phyloP scores from a whole-genome alignment of 306 rosid species.

The Acacia melanoxylon region DNA sequence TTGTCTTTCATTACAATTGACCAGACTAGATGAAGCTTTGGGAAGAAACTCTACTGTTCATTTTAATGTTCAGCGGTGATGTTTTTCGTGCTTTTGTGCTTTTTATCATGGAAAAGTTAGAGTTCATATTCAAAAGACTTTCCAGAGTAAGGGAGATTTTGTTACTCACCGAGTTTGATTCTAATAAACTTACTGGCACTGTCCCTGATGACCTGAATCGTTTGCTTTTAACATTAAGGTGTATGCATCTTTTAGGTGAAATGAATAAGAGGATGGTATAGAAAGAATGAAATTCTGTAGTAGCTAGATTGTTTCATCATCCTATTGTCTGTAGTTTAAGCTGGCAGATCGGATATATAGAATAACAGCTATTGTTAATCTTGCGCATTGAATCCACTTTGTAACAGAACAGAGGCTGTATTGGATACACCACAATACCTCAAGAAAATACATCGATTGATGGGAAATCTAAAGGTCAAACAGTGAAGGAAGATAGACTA shows the following conservation, averaged over 20 bases:
- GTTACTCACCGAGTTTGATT: not conserved
- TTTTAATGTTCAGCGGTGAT: slow-evolving; percentile 49
- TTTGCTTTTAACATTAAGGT: not conserved
- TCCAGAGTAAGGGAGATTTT: slow-evolving; percentile 53
- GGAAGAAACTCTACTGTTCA: slow-evolving; percentile 55
- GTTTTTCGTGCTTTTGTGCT: slow-evolving; percentile 43
- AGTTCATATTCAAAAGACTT: slow-evolving; percentile 31
- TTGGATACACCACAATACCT: slow-evolving; percentile 62
- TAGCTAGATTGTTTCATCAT: not conserved
- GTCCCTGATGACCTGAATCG: not conserved
- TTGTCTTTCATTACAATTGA: slow-evolving; percentile 51
- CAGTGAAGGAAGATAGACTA: slow-evolving; percentile 48
- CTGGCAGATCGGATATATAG: slow-evolving; percentile 21
- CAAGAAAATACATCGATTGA: slow-evolving; percentile 39
- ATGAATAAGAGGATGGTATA: not conserved
- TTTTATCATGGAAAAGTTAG: slow-evolving; percentile 39
- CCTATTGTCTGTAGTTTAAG: slow-evolving; percentile 15
- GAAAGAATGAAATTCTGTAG: not conserved
- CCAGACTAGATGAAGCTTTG: slow-evolving; percentile 53
- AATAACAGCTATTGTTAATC: slow-evolving; percentile 46
- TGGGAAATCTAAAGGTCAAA: slow-evolving; percentile 47
- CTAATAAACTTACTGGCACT: not conserved
- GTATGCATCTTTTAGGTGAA: not conserved
- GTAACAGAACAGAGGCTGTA: slow-evolving; percentile 94
- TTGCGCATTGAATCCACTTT: slow-evolving; percentile 59